Conservation (phyloP, 805 yeast species). For the Maudiozyma saulgeensis region DNA sequence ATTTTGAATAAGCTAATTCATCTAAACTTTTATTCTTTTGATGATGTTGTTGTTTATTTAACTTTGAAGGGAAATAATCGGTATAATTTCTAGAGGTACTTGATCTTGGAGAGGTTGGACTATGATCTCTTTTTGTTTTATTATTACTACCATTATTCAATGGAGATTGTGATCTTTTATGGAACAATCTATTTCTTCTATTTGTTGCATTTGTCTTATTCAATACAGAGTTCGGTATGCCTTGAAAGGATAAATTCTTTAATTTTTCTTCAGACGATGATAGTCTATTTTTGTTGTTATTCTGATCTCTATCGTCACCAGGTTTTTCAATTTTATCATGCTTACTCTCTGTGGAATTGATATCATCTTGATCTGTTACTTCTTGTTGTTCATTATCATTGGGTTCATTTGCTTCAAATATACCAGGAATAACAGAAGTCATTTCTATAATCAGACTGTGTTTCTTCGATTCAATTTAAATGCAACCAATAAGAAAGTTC, state of each 20-base stretch:
- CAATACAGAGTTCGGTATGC: slow-evolving; percentile 23
- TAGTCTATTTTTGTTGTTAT: background rate
- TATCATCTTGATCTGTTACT: too few species aligned
- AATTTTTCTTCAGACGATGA: slow-evolving; percentile 17
- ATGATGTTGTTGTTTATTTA: background rate
- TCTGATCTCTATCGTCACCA: background rate
- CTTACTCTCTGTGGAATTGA: too few species aligned
- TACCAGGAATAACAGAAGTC: slow-evolving; percentile 1
- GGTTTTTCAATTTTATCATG: background rate
- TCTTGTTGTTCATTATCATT: background rate
- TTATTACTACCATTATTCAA: background rate
- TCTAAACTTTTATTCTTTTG: slow-evolving; percentile 1
- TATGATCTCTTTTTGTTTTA: background rate
- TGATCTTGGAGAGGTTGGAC: background rate
- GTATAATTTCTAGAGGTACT: background rate
- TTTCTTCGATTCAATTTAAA: too few species aligned
- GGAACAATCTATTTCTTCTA: background rate
- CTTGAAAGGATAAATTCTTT: slow-evolving; percentile 25
- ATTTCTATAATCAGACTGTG: too few species aligned
- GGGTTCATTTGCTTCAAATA: background rate
- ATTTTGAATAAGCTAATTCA: background rate
- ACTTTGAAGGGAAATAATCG: background rate
- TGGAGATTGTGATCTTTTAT: background rate
- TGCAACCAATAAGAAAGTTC: too few species aligned
- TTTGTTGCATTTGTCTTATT: background rate